Conservation (phyloP, 805 yeast species). For the Kluyveromyces lactis region DNA sequence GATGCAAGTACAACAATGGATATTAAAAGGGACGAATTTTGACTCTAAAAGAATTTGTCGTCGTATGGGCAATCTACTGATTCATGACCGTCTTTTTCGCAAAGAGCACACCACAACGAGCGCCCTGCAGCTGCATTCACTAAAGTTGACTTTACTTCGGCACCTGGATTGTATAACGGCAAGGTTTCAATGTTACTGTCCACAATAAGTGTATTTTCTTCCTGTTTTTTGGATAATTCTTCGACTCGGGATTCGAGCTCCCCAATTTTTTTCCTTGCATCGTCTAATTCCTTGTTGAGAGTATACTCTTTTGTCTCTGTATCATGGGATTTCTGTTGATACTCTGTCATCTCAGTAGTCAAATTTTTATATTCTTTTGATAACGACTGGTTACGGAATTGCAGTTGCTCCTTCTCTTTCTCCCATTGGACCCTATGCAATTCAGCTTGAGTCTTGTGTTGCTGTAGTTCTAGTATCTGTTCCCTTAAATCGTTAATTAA, state of each 20-base stretch:
- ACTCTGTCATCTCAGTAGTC: conserved; percentile 20
- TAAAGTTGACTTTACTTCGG: conserved; percentile 11
- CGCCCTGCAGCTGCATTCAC: conserved; percentile 64
- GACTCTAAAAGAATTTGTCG: conserved; percentile 3
- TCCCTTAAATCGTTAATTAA: conserved; percentile 4
- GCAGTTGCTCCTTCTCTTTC: conserved; percentile 22
- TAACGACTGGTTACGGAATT: conserved; percentile 22
- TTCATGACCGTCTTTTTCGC: conserved; percentile 86
- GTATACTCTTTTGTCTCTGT: conserved; percentile 20
- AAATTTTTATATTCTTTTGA: conserved; percentile 21
- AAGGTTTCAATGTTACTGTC: conserved; percentile 19
- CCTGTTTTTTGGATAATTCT: conserved; percentile 7
- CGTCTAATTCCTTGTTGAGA: conserved; percentile 26
- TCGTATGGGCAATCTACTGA: conserved; percentile 85
- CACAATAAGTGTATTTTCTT: not conserved
- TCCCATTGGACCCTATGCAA: conserved; percentile 16
- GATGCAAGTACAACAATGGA: not conserved
- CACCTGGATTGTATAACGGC: conserved; percentile 15
- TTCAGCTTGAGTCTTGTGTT: conserved; percentile 11
- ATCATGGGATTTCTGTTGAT: conserved; percentile 20
- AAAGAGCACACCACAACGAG: conserved; percentile 81
- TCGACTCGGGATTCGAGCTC: conserved; percentile 15
- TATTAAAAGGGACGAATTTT: conserved; percentile 4
- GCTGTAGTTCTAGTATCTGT: conserved; percentile 10
- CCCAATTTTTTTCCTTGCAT: conserved; percentile 17